Conservation (phyloP, 139 green algal species). For the Coccomyxa sp. region DNA sequence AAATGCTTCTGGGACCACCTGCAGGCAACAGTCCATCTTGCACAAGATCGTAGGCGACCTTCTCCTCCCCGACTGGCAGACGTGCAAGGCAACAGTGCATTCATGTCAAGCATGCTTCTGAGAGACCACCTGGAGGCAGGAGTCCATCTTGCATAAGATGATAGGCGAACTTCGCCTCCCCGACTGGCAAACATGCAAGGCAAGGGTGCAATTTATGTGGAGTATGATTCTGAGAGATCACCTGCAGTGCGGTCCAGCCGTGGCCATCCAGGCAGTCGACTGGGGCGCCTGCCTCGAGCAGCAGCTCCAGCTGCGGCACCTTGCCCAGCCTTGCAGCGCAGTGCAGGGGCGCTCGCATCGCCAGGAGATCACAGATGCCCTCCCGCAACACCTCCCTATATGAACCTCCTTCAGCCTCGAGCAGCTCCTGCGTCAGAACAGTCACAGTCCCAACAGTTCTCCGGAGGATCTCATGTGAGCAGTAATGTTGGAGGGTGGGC, state of each 20-base stretch:
- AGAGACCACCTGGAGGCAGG: not conserved
- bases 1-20: not conserved
- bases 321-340: slow-evolving; percentile 16
- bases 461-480: not conserved
- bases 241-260: slow-evolving; percentile 20
- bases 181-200: not conserved
- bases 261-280: slow-evolving; percentile 12
- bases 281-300: slow-evolving; percentile 13
- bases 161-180: no score
- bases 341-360: slow-evolving; percentile 22
- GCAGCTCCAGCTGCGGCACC: slow-evolving; percentile 10
- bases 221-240: not conserved
- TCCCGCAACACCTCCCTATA: slow-evolving; percentile 3
- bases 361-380: slow-evolving; percentile 15
- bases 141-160: not conserved
- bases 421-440: not conserved
- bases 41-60: no score
- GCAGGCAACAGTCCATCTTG: not conserved
- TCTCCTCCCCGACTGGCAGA: not conserved
- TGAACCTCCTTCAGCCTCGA: not conserved
- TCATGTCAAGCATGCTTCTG: not conserved
- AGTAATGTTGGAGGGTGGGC: not conserved
- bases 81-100: not conserved
- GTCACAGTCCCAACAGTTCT: not conserved
- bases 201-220: not conserved